Evolutionary conservation across 768 basidiomycete species (phyloP), one percentile per base, ranked within the genome.

Genomic region (Hirschioporus abietinus): DNA sequence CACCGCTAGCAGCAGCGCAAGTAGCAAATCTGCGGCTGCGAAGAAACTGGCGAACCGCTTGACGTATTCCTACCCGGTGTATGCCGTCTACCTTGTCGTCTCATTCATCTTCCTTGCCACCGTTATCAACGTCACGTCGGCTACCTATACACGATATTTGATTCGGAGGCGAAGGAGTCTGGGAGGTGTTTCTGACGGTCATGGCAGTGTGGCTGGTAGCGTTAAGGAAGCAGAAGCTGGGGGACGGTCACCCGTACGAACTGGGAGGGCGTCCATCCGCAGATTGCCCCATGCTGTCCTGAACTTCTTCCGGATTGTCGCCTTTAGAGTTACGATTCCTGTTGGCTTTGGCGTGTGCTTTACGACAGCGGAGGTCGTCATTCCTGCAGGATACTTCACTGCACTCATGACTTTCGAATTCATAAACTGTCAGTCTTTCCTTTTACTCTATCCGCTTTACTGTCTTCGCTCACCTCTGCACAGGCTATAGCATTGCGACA

Each of bases 1-100:
- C 4, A 30, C 30, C 30, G 30, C 30, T 30, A 30, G 30, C 30
- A 30, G 30, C 30, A 30, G 30, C 30, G 30, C 30, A 30, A 8
- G 4, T 30, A 30, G 30, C 30, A 30, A 30, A 2, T 30, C 30
- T 30, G 30, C 30, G 8, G 30, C 30, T 30, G 30, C 30, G 30
- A 30, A 30, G 8, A 30, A 30, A 8, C 30, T 30, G 2, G 30
- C 30, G 8, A 30, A 30, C 30, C 30, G 30, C 30, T 30, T 30
- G 4, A 70, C 70, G 60, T 70, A 70, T 17, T 61, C 68, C 25
- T 83, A 83, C 69, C 80, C 83, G 1, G 72, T 76, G 36, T 74
- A 81, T 66, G 72, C 80, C 25, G 80, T 81, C 75, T 83, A 78
- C 71, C 75, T 80, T 66, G 58, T 83, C 30, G 79, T 77, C 15